phyloP scores from a whole-genome alignment of 163 green algal genomes.

The Chloromonas sp. region DNA sequence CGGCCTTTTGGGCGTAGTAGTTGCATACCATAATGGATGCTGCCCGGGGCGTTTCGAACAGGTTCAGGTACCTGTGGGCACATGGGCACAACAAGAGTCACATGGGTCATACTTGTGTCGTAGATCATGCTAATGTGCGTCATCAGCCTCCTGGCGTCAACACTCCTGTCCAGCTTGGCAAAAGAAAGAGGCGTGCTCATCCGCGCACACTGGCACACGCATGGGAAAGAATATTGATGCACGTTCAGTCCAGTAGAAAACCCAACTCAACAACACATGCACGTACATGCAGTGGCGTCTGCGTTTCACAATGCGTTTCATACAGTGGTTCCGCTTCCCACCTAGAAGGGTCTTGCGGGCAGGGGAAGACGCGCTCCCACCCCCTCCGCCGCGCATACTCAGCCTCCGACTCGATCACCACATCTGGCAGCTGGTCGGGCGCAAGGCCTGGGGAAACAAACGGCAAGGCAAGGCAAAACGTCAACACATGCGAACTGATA shows the following conservation, averaged over 20 bases:
- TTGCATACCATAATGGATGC: slow-evolving; percentile 46
- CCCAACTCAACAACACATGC: background rate
- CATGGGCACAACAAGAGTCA: background rate
- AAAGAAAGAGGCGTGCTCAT: background rate
- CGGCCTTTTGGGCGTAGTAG: slow-evolving; percentile 31
- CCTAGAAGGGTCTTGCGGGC: slow-evolving; percentile 22
- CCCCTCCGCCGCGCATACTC: slow-evolving; percentile 24
- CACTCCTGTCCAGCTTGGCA: background rate
- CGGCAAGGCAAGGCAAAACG: background rate
- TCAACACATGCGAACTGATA: background rate
- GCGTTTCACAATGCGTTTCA: background rate
- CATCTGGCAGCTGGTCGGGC: slow-evolving; percentile 34
- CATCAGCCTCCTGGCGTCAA: background rate
- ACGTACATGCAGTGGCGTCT: background rate
- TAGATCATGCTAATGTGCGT: background rate
- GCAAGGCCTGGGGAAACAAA: slow-evolving; percentile 8
- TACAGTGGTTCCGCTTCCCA: background rate
- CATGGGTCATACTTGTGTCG: background rate
- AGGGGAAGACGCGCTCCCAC: slow-evolving; percentile 49
- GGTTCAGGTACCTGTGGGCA: slow-evolving; percentile 34
- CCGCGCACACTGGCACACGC: background rate
- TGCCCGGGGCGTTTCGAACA: slow-evolving; percentile 45
- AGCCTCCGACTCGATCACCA: slow-evolving; percentile 39
- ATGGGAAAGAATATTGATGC: background rate
- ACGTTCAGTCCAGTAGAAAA: background rate